A percentile compares a stretch with the other conserved stretches of the same genome.
These are phyloP conservation scores for Rhipidocladum racemiflorum DNA, from an alignment of 176 grass and related monocot species.

Conservation along the genomic window DNA sequence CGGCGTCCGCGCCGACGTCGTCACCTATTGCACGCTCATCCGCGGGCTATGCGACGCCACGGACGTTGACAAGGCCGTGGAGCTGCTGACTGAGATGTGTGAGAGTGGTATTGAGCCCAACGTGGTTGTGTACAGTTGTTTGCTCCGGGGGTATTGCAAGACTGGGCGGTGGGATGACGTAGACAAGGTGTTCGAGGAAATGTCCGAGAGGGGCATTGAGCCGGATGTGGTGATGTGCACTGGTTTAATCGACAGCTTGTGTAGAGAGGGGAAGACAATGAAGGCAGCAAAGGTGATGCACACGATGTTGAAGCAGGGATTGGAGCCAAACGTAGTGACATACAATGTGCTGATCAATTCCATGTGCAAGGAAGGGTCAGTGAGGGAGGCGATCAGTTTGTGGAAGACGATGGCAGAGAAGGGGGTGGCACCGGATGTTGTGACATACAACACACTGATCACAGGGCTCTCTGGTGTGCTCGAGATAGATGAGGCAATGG, in stretches of 20 bases:
- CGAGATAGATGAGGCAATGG: conserved; percentile 43
- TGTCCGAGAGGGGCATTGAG: conserved; percentile 35
- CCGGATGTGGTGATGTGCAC: conserved; percentile 50
- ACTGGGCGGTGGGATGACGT: conserved; percentile 49
- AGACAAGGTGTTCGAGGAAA: conserved; percentile 54
- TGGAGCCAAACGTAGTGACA: conserved; percentile 50
- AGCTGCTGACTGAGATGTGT: conserved; percentile 44
- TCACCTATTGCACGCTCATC: conserved; percentile 46
- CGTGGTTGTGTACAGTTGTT: conserved; percentile 38
- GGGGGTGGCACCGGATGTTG: conserved; percentile 42
- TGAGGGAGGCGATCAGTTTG: conserved; percentile 28
- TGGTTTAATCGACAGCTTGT: conserved; percentile 61
- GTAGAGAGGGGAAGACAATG: conserved; percentile 42
- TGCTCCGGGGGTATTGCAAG: conserved; percentile 60
- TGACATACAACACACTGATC: conserved; percentile 60
- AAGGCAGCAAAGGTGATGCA: conserved; percentile 46
- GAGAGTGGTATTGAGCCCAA: conserved; percentile 29
- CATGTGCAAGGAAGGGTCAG: conserved; percentile 45
- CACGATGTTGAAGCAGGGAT: conserved; percentile 51
- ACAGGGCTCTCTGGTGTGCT: conserved; percentile 45
- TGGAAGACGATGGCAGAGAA: conserved; percentile 36
- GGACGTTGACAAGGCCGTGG: conserved; percentile 31
- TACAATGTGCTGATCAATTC: conserved; percentile 58
- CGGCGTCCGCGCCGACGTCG: conserved; percentile 43
- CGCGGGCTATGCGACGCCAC: conserved; percentile 36